Evolutionary conservation across 2,329 filamentous ascomycete species (phyloP).

Genomic region (Epichloe hybrida): DNA sequence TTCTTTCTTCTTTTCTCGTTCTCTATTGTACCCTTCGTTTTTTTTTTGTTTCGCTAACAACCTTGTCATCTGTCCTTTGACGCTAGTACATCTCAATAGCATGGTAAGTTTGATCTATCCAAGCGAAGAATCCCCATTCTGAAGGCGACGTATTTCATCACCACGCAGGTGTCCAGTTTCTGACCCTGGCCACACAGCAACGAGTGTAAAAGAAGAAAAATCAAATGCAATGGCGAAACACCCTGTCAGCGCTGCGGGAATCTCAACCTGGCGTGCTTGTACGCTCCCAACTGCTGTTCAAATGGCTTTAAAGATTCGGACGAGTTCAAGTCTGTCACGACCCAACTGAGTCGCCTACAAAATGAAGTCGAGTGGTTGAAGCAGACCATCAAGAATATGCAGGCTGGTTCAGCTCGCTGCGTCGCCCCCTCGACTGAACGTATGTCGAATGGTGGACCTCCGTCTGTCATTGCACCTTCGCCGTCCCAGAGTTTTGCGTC

Average conservation of each 20-base stretch:
- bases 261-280: constrained; percentile 51
- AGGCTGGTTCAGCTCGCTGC: constrained; percentile 34
- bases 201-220: constrained; percentile 62
- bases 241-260: constrained; percentile 56
- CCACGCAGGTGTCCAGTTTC: neutral
- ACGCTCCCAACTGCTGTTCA: constrained; percentile 52
- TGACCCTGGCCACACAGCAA: constrained; percentile 33
- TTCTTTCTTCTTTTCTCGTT: neutral
- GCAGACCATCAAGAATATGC: constrained; percentile 55
- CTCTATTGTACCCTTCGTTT: too few relatives aligned
- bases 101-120: constrained; percentile 31
- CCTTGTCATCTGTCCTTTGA: constrained; percentile 2
- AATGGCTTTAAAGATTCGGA: constrained; percentile 86
- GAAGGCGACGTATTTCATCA: neutral
- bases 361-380: constrained; percentile 73
- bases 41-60: neutral
- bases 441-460: constrained; percentile 19
- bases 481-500: constrained; percentile 28
- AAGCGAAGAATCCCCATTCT: too few relatives aligned
- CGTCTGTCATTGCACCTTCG: constrained; percentile 24
- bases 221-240: constrained; percentile 60
- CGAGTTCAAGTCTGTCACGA: constrained; percentile 72
- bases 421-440: constrained; percentile 31
- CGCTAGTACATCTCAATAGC: constrained; percentile 46
- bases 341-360: constrained; percentile 61